phyloP scores from a whole-genome alignment of 768 basidiomycete species.

The Russula virescens region DNA sequence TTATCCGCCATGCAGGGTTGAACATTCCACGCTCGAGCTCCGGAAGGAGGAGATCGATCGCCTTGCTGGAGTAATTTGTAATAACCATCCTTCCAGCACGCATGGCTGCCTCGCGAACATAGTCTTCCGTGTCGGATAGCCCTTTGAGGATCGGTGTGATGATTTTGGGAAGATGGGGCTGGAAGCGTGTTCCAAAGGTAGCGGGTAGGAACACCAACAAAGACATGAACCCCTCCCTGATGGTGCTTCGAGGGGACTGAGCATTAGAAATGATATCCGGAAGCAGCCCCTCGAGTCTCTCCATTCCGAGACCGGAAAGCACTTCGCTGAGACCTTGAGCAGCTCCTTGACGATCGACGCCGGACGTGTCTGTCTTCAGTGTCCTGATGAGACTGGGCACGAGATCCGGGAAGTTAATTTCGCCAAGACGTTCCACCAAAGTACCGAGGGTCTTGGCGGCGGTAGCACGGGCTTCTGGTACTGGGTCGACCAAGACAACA shows the following conservation, averaged over 20 bases:
- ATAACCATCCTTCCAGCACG: constrained; percentile 98
- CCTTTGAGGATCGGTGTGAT: constrained; percentile 89
- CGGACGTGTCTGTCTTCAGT: constrained; percentile 87
- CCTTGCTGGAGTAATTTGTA: constrained; percentile 85
- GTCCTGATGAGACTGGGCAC: constrained; percentile 85
- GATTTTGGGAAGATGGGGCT: constrained; percentile 92
- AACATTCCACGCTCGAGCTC: constrained; percentile 95
- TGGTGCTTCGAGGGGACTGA: constrained; percentile 81
- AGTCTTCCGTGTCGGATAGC: constrained; percentile 88
- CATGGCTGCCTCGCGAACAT: constrained; percentile 96
- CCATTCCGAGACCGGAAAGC: constrained; percentile 94
- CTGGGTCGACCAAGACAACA: constrained; percentile 89
- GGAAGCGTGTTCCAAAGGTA: constrained; percentile 94
- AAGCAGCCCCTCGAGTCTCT: constrained; percentile 86
- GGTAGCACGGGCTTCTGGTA: constrained; percentile 95
- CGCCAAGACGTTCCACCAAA: constrained; percentile 93
- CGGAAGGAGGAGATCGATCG: constrained; percentile 89
- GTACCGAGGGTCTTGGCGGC: constrained; percentile 96
- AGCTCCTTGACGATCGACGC: constrained; percentile 95
- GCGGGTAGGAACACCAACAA: constrained; percentile 91
- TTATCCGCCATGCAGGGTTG: constrained; percentile 90
- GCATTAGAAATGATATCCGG: constrained; percentile 93
- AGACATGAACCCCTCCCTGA: constrained; percentile 98
- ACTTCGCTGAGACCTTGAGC: constrained; percentile 97
- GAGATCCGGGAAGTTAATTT: constrained; percentile 90